Evolutionary conservation across 2,329 filamentous ascomycete genomes (phyloP), one percentile per base, ranked within the genome.

Genomic region (Thelonectria blattea): DNA sequence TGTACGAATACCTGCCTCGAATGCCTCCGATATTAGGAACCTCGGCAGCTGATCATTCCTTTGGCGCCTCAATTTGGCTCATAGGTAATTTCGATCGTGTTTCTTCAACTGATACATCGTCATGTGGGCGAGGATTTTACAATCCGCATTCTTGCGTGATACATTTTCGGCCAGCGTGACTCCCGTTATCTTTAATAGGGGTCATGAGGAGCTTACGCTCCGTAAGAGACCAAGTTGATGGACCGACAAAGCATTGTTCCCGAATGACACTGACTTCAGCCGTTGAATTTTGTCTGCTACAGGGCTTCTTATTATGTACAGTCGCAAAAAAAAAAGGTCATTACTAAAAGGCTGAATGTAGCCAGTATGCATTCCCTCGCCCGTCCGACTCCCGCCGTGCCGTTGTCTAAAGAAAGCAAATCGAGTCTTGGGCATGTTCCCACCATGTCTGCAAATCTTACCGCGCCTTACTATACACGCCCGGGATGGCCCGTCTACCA

Each of bases 401-500:
- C 59, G 22, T 45, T 46, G 24, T 59, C 56, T 64, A 63, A 62
- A 24, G 46, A 30, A 41, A 60, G 34, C 43, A 55, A 57, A 56
- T 45, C 15, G 58, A 60, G 15, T 5, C 27, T 22, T 27, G 32
- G 20, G 46, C 34, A 11, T 32, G 39, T 39, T 39, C 30, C 37
- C 39, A 37, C 45, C 24, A 30, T 30, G 27, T 17, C 62, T 37
- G 49, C 49, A 56, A 53, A 57, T 54, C 60, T 67, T 65, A 62
- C 50, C 64, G 58, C 58, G 50, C 24, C 56, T 47, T 65, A 56
- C 27, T 61, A 47, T 67, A 63, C 52, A 60, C 22, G 34, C 34
- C 41, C 10, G 53, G 66, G 55, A 48, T 51, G 43, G 17, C 27
- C 45, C 17, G n/a, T 18, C 55, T 34, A 54, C 24, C 41, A 14